Base-by-base conservation (phyloP, 2,329 filamentous ascomycete species). In the Penicillium sclerotigenum region DNA sequence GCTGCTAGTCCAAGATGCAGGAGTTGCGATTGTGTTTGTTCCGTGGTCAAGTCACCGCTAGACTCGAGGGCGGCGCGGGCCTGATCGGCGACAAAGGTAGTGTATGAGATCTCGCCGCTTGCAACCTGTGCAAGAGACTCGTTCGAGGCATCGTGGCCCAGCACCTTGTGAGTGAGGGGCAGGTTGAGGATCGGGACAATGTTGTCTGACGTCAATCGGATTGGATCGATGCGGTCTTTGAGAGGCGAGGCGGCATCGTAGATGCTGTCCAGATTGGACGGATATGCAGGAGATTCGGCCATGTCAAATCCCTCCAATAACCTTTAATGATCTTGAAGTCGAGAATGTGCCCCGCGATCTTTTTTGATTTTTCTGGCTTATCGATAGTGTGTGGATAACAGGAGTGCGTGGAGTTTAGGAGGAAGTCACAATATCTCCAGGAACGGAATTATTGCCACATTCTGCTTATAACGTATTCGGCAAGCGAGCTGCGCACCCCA, bases 1-100 rank as follows among this genome's bases (percentile, higher is more conserved):
- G 87, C 83, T 1, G 88, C 86, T 46, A 90, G 76, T 10, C 85
- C 89, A 33, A 88, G 77, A 42, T 83, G 76, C 52, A 85, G 60
- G 8, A 80, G 58, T 47, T 74, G 72, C 5, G 75, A 76, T 48
- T 72, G 67, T 49, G 63, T 63, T 60, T 71, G 67, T 53, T 67
- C 63, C 13, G 52, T 38, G 43, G 54, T 68, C 45, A 63, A 61
- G 40, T 58, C 68, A 47, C 63, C 63, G 47, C 34, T 50, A 16
- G 54, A 54, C 48, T 64, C 55, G 3, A 70, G 60, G 20, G 59
- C 50, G 11, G 65, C 59, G 37, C 68, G 65, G 7, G 69, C 65
- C 59, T 74, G 70, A 33, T 69, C 66, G 26, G 72, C 61, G 11
- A 79, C 58, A 29, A 75, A 73, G 22, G 68, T 63, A 7, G 73